Evolutionary conservation across 2,329 filamentous ascomycete genomes (phyloP), one percentile per base, ranked within the genome.

Genomic region (Malbranchea cinnamomea): DNA sequence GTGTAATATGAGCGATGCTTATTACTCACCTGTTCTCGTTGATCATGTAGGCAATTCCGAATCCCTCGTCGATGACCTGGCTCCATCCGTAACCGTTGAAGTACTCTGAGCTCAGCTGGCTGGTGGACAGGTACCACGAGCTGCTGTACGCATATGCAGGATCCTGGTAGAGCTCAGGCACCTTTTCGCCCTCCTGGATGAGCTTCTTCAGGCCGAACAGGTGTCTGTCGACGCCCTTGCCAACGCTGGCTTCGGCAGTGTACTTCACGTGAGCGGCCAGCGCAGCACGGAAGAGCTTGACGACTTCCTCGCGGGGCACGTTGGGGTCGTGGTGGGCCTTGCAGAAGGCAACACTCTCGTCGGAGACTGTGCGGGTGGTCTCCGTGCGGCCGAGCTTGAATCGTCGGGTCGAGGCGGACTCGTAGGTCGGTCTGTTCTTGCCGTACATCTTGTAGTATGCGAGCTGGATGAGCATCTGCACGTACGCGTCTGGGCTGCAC

Each of bases 81-180:
- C 80, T 89, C 89, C 89, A 98, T 26, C 89, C 89, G 57, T 98
- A 98, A 14, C 91, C 89, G 54, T 98, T 98, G 61, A 95, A 98
- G 66, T 81, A 94, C 63, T 98, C 91, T 19, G 78, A 85, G 59
- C 79, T 89, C 53, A 98, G 63, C 63, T 98, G 91, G 37, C 74
- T 83, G 16, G 76, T 83, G 16, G 78, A 87, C 35, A 98, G 65
- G 59, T 74, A 93, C 89, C 89, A 98, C 9, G 77, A 83, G 48
- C 68, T 65, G 35, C 77, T 85, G 65, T 95, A 98, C 3, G 59
- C 52, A 54, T 70, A 95, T 3, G 85, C 78, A 1, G 85, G 82
- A 52, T 98, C 89, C 51, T 78, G 69, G 63, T 79, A 98, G 37
- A 98, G 68, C 12, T 71, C 68, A 0, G 89, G 89, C 2, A 91